A percentile compares a stretch with the other conserved stretches of the same genome.
Conservation (phyloP, 2,329 filamentous ascomycete species). For the Cladosporium sp. region DNA sequence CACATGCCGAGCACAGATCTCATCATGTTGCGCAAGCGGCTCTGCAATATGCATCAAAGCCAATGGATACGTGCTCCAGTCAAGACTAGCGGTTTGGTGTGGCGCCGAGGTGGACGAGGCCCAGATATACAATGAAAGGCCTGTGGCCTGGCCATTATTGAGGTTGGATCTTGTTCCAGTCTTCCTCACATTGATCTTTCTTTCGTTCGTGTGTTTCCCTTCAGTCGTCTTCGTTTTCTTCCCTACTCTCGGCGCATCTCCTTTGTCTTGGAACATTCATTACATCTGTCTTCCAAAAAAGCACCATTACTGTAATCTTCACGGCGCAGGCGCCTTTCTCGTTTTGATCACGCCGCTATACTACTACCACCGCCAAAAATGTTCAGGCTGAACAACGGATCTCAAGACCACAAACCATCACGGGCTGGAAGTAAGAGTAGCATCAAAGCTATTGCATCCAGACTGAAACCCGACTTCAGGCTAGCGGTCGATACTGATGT, state of each 20-base stretch:
- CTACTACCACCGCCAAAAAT: background rate
- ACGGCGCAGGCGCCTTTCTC: slow-evolving; percentile 11
- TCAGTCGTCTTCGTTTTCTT: background rate
- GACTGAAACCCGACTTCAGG: slow-evolving; percentile 14
- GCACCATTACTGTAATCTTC: background rate
- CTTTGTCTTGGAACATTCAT: background rate
- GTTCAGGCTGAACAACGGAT: slow-evolving; percentile 5
- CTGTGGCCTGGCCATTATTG: slow-evolving; percentile 2
- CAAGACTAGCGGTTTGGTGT: slow-evolving; percentile 4
- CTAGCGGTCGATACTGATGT: slow-evolving; percentile 62
- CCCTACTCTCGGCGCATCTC: slow-evolving; percentile 1
- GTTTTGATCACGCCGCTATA: background rate
- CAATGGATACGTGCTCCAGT: slow-evolving; percentile 1
- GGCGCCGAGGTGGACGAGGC: slow-evolving; percentile 3
- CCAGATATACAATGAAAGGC: slow-evolving; percentile 8
- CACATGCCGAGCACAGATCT: slow-evolving; percentile 4
- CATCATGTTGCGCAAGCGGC: slow-evolving; percentile 9
- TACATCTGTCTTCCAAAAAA: too few species aligned
- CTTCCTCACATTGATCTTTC: background rate
- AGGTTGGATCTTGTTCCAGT: background rate
- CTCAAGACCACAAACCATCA: slow-evolving; percentile 4
- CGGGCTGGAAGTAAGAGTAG: background rate
- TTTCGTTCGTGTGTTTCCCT: background rate
- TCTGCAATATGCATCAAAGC: slow-evolving; percentile 10
- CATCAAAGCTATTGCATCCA: slow-evolving; percentile 5